Evolutionary conservation across 23 red algal species (phyloP), one percentile per base, ranked within the genome.

Genomic region (Cyanidioschyzon merolae): DNA sequence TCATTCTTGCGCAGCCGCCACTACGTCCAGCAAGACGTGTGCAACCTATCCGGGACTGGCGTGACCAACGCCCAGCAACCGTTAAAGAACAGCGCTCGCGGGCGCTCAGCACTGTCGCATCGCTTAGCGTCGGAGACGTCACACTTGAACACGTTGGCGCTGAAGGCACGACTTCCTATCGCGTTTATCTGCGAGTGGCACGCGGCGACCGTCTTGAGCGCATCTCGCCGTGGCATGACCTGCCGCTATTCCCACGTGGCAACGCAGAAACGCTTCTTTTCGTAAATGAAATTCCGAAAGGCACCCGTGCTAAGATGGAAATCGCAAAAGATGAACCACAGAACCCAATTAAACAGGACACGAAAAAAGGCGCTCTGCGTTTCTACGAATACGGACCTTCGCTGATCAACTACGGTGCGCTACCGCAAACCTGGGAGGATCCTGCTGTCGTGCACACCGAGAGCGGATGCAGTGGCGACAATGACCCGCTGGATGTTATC

Each of bases 361-460:
- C 91, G 39, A 98, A 98, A 80, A 98, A 98, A 39, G 86, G 88
- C 25, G 79, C 40, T 38, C 82, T 98, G 21, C 76, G 94, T 3
- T 75, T 85, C 75, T 98, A 98, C 76, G 84, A 91, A 76, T 98
- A 91, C 58, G 86, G 88, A 58, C 83, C 83, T 16, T 90, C 87
- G 39, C 77, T 98, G 34, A 76, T 98, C 39, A 98, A 98, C 54
- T 98, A 98, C 41, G 94, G 94, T 12, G 88, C 94, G 1, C 77
- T 98, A 15, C 94, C 94, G 50, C 94, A 98, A 51, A 98, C 94
- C 39, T 98, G 94, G 94, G 94, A 98, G 80, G 88, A 98, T 77
- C 94, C 94, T 0, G 76, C 50, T n/a, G 75, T 77, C 7, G 37
- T 86, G 0, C 37, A 89, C 68, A 54, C 57, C 2, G 94, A 88